phyloP scores from a whole-genome alignment of 768 basidiomycete species.

The Cubamyces sp. region DNA sequence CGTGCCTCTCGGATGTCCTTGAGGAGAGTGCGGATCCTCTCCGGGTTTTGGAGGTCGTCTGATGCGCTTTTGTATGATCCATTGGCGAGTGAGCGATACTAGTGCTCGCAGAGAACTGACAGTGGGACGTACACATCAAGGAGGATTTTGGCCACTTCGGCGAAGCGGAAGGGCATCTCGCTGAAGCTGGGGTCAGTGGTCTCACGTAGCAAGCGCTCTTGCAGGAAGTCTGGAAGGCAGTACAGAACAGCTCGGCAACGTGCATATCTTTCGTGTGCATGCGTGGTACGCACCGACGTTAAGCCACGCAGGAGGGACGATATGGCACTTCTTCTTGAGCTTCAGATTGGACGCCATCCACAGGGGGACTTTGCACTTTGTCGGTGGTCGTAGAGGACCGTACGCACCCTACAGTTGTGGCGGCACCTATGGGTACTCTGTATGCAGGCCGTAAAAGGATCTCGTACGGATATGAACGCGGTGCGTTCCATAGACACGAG shows the following conservation, averaged over 20 bases:
- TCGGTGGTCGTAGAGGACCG: conserved; percentile 90
- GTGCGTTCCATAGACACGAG: conserved; percentile 90
- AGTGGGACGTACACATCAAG: conserved; percentile 77
- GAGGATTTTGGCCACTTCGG: conserved; percentile 89
- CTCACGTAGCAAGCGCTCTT: conserved; percentile 74
- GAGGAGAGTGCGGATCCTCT: conserved; percentile 80
- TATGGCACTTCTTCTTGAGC: conserved; percentile 91
- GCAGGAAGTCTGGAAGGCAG: conserved; percentile 76
- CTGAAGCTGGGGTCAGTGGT: conserved; percentile 76
- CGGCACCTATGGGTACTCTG: background rate
- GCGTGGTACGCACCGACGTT: conserved; percentile 62
- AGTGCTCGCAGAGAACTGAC: background rate
- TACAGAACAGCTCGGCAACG: too few species aligned
- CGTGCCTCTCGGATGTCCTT: conserved; percentile 96
- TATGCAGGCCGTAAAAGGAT: background rate
- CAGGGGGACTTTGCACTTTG: conserved; percentile 82
- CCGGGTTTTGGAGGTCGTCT: conserved; percentile 86
- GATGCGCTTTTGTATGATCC: conserved; percentile 62
- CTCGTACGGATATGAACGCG: conserved; percentile 82
- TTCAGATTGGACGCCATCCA: conserved; percentile 98
- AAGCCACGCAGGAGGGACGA: conserved; percentile 90
- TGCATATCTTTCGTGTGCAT: too few species aligned
- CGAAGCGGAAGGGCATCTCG: conserved; percentile 81
- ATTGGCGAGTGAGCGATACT: background rate
- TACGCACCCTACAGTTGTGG: conserved; percentile 74